These are phyloP conservation scores for Mortierella sp. DNA, from an alignment of 371 early-diverging fungal species.

Conservation along the genomic window DNA sequence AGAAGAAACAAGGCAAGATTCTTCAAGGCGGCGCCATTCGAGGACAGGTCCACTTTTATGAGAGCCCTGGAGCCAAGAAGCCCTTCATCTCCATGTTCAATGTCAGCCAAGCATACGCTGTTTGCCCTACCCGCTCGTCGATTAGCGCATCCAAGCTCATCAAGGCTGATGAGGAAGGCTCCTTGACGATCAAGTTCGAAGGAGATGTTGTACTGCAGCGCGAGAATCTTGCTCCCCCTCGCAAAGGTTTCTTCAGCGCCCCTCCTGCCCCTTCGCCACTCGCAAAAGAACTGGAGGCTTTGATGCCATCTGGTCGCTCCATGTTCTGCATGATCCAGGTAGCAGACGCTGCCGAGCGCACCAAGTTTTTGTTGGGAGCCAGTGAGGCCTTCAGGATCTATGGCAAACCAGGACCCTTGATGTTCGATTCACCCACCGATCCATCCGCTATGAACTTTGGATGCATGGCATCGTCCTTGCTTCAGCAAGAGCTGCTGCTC, in stretches of 20 bases:
- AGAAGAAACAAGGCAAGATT: slow-evolving; percentile 67
- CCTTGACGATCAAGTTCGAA: slow-evolving; percentile 53
- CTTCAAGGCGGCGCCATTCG: slow-evolving; percentile 56
- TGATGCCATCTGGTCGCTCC: slow-evolving; percentile 39
- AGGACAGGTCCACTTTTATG: slow-evolving; percentile 65
- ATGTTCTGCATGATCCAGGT: slow-evolving; percentile 53
- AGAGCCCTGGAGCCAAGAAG: slow-evolving; percentile 64
- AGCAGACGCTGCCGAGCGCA: slow-evolving; percentile 35
- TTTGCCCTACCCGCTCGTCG: slow-evolving; percentile 68
- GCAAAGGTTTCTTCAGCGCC: slow-evolving; percentile 39
- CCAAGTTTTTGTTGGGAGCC: slow-evolving; percentile 43
- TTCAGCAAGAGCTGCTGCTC: slow-evolving; percentile 53
- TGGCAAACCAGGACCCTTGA: slow-evolving; percentile 45
- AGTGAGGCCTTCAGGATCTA: slow-evolving; percentile 53
- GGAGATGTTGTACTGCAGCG: slow-evolving; percentile 54
- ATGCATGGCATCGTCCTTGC: slow-evolving; percentile 49
- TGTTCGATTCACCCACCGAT: slow-evolving; percentile 46
- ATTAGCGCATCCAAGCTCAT: slow-evolving; percentile 43
- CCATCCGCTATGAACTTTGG: slow-evolving; percentile 54
- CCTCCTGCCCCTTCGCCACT: slow-evolving; percentile 28
- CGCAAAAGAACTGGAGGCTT: slow-evolving; percentile 30
- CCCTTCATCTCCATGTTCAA: slow-evolving; percentile 62
- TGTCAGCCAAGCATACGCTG: slow-evolving; percentile 73
- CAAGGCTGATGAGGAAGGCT: slow-evolving; percentile 51
- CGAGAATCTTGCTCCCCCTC: slow-evolving; percentile 25